Base-by-base conservation (phyloP, 371 early-diverging fungal species). In the Mortierella sp. region DNA sequence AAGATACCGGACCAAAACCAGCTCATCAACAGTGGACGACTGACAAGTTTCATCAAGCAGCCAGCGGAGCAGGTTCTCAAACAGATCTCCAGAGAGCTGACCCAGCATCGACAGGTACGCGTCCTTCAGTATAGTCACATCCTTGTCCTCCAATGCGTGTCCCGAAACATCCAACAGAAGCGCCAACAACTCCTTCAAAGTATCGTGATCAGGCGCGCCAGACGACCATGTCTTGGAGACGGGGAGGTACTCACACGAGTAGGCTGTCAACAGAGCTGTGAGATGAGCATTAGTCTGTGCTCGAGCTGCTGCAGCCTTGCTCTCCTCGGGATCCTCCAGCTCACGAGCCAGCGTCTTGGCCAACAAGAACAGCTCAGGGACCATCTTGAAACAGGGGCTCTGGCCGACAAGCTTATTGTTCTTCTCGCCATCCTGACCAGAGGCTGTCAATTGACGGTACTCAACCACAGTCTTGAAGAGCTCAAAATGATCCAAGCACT, bases 21-120 rank as follows among this genome's bases (percentile, higher is more conserved):
- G 77, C 69, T 88, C 88, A 40, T 83, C 79, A 43, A 86, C 77
- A 1, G 82, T 55, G 16, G 85, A 85, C 21, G 88, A 83, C 2
- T 78, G 73, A n/a, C 79, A 48, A 9, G 74, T 50, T 37, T 81
- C 75, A 28, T 86, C 79, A 53, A 86, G 34, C 28, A 82, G 48
- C 82, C 82, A 86, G 19, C 79, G 69, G 46, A 86, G 72, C 11
- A 75, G 26, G 24, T 21, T 40, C 69, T 86, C 86, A 59, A 86
- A 82, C 3, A 54, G 74, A 37, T 81, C 77, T 4, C 53, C 86
- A 8, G 86, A 72, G 10, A 86, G 64, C 43, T 72, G 57, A 5
- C 75, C 75, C 6, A 86, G 64, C 75, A 86, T 67, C 6, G 80
- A 48, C n/a, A 79, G 44, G 26, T 86, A 86, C 1, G 82, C 61